These are phyloP conservation scores for Lablab purpureus DNA, from an alignment of 306 rosid genomes.

Conservation along the genomic window DNA sequence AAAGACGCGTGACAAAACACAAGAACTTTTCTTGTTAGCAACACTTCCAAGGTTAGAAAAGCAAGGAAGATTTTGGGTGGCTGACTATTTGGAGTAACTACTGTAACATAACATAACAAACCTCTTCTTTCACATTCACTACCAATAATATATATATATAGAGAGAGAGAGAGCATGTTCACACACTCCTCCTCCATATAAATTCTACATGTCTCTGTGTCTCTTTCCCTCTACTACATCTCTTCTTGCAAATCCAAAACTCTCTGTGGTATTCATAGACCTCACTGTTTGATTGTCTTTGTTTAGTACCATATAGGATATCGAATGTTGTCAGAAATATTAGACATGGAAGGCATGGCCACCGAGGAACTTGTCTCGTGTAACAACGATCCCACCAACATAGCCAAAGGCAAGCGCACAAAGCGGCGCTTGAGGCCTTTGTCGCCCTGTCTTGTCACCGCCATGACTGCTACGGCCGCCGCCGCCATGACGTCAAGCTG, in stretches of 20 bases:
- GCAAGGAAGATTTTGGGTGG: conserved; percentile 67
- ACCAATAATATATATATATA: not conserved
- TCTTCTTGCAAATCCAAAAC: not conserved
- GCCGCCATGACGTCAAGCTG: conserved; percentile 60
- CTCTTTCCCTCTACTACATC: conserved; percentile 37
- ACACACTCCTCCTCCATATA: conserved; percentile 41
- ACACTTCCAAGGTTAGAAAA: conserved; percentile 73
- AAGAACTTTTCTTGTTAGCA: conserved; percentile 55
- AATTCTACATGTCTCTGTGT: conserved; percentile 27
- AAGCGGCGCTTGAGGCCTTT: conserved; percentile 63
- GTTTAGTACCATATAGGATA: not conserved
- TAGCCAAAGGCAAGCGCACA: conserved; percentile 68
- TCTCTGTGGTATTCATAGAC: not conserved
- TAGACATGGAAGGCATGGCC: conserved; percentile 54
- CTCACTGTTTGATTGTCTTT: conserved; percentile 16
- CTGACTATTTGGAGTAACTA: conserved; percentile 42
- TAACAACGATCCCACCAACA: conserved; percentile 29
- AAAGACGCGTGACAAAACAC: conserved; percentile 51
- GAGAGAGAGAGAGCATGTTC: conserved; percentile 4
- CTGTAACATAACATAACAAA: conserved; percentile 31
- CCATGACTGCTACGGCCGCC: not conserved
- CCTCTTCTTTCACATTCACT: conserved; percentile 3
- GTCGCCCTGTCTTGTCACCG: conserved; percentile 47
- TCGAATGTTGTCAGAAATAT: conserved; percentile 31
- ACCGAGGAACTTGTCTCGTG: conserved; percentile 50